Base-by-base conservation (phyloP, 2,329 filamentous ascomycete genomes). In the Diaporthe sp. region DNA sequence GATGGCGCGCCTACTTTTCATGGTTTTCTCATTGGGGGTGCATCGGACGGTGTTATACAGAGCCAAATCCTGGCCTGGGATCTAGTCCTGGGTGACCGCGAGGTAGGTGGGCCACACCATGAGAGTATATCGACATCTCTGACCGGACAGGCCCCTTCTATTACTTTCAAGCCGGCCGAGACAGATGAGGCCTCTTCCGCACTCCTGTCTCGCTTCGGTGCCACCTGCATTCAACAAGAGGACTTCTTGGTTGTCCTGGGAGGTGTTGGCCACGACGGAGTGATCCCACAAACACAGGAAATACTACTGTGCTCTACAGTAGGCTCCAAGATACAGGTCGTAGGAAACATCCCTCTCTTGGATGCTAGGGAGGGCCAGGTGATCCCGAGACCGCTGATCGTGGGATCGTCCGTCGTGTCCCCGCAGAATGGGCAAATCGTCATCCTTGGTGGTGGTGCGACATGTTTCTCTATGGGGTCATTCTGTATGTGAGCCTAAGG, bases 401-500 rank as follows among this genome's bases (percentile, higher is more conserved):
- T 95, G 68, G 95, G 96, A 2, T 89, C 92, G 72, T 91, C 91
- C 6, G 85, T 89, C 10, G 82, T 89, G 19, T 80, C 84, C 38
- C 83, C 88, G 0, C 84, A 84, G 38, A 79, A 85, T 55, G 84
- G 86, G 40, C 83, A 88, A 25, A 79, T 95, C 4, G 79, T 94
- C 13, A 84, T 97, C 10, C 82, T 93, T 64, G 95, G 95, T 1
- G 96, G 96, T 22, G 96, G 95, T 50, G 95, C 94, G 22, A 94
- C 95, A 0, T 97, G 95, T 82, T 97, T 97, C 85, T 95, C 94
- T 0, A 97, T 97, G 88, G 95, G 95, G 1, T 94, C 94, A 9
- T 95, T 91, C 79, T 97, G 94, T 76, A 72, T 12, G 74, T 68
- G 19, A 28, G 38, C 33, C n/a, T n/a, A n/a, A n/a, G n/a, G n/a